Evolutionary conservation across 352 stramenopile genomes (phyloP), one percentile per base, ranked within the genome.

Genomic region (Phytophthora hibernalis): DNA sequence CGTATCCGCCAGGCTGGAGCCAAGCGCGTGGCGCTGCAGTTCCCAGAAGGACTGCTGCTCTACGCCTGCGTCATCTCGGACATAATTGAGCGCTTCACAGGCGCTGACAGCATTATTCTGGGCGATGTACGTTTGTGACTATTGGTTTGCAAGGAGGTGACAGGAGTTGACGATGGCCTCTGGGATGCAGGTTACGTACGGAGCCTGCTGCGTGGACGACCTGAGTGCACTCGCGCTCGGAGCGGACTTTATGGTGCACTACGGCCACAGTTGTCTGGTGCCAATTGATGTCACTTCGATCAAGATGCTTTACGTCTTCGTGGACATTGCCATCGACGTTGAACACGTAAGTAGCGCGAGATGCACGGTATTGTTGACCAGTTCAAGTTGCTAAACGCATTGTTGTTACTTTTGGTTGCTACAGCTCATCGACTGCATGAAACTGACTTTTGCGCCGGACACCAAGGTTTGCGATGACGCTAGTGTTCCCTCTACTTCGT

Each of bases 121-220:
- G 98, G 97, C 22, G 98, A 99, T 70, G 97, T 99, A 74, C 37
- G 82, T 78, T 13, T 47, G 59, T 40, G n/a, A 44, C 9, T 20
- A 11, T 45, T 33, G 8, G 16, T 12, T 49, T 44, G 8, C 28
- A 38, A 24, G 31, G 18, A 44, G 20, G 12, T 5, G 33, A 21
- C 26, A 20, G 26, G 15, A 37, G 16, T 28, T 48, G 4, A 48
- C 6, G 18, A 28, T 48, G 3, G 8, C 7, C 28, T 28, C 8
- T 44, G 15, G 6, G n/a, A 8, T 54, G 12, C 58, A 92, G 84
- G 84, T 96, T 20, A 99, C 98, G 2, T 99, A 99, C 54, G 98
- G 98, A 24, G 98, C 98, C n/a, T 99, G 98, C 70, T 99, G 98
- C 67, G 96, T 99, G 20, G 98, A 99, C 68, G 98, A 99, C 68